Evolutionary conservation across 257 asterid species (phyloP).

Genomic region (Mentha longifolia): DNA sequence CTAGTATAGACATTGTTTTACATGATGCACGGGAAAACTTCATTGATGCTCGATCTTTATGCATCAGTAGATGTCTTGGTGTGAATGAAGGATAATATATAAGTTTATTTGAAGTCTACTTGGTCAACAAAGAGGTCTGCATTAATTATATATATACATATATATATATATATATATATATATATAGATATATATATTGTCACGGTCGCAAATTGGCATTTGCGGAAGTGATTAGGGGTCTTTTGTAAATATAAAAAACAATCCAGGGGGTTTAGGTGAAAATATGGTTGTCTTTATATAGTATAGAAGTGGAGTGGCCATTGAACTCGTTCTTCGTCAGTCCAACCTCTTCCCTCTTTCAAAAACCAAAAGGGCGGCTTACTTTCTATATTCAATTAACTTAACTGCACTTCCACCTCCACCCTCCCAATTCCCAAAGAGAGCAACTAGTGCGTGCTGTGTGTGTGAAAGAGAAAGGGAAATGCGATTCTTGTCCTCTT

Average conservation of each 20-base stretch:
- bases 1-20: too few species aligned
- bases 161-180: too few species aligned
- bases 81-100: too few species aligned
- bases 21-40: too few species aligned
- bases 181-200: too few species aligned
- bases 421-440: not conserved
- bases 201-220: too few species aligned
- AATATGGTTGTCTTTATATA: constrained; percentile 49
- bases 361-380: constrained; percentile 38
- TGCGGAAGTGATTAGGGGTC: constrained; percentile 21
- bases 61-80: too few species aligned
- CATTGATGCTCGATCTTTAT: too few species aligned
- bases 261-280: constrained; percentile 33
- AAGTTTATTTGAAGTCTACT: too few species aligned
- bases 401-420: not conserved
- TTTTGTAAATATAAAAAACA: constrained; percentile 17
- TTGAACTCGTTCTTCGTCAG: constrained; percentile 41
- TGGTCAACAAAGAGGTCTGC: too few species aligned
- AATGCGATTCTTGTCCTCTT: constrained; percentile 60
- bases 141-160: too few species aligned
- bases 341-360: constrained; percentile 23
- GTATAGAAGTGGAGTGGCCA: constrained; percentile 38
- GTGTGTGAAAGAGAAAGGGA: constrained; percentile 7
- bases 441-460: not conserved
- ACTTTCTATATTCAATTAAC: not conserved